Evolutionary conservation across 208 protist species (phyloP).

Genomic region (Porcisia deanei): DNA sequence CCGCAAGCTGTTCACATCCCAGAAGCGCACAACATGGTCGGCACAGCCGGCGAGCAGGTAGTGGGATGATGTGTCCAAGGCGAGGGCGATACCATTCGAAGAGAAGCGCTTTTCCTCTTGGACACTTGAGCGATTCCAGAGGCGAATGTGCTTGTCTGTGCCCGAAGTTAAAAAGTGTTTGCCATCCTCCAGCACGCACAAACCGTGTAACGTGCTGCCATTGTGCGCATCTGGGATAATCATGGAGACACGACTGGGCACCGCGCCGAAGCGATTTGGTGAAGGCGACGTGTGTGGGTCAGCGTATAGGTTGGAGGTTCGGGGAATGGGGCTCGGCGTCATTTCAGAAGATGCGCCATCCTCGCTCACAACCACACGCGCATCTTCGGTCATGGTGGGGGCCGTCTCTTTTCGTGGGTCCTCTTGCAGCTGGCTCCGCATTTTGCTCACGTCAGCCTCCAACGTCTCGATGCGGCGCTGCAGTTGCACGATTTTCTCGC

Average conservation of each 20-base stretch:
- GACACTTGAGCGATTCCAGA: conserved; percentile 41
- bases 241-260: conserved; percentile 29
- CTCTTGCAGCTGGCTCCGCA: conserved; percentile 23
- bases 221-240: conserved; percentile 43
- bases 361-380: neutral
- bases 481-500: conserved; percentile 41
- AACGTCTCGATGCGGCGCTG: conserved; percentile 42
- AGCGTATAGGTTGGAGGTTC: neutral
- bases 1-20: conserved; percentile 57
- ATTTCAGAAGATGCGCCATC: neutral
- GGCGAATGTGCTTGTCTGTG: conserved; percentile 52
- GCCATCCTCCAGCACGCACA: conserved; percentile 40
- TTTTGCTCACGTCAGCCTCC: conserved; percentile 34
- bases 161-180: conserved; percentile 50
- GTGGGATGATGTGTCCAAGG: conserved; percentile 48
- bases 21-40: conserved; percentile 67
- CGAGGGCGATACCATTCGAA: conserved; percentile 48
- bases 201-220: conserved; percentile 40
- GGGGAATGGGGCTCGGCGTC: neutral
- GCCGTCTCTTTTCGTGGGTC: neutral
- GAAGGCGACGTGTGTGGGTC: conserved; percentile 14
- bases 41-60: conserved; percentile 67
- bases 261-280: neutral
- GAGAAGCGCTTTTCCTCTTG: conserved; percentile 38
- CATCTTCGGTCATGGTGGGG: neutral